phyloP scores from a whole-genome alignment of 2,329 filamentous ascomycete species.

The Phaeosphaeria sp. region DNA sequence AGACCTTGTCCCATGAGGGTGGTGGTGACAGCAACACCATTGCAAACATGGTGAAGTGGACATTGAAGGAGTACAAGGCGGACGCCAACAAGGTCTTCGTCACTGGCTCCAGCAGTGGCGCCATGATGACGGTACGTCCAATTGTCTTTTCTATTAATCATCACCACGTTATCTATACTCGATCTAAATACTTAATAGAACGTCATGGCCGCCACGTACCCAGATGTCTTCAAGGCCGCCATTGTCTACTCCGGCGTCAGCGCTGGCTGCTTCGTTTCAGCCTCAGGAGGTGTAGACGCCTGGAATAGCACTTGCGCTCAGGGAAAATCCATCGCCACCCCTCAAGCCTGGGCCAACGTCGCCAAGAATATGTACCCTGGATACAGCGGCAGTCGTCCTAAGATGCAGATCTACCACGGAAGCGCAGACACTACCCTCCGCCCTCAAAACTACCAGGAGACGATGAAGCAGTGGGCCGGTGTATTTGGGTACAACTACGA shows the following conservation, averaged over 20 bases:
- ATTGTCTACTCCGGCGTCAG: conserved; percentile 62
- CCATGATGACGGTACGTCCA: conserved; percentile 60
- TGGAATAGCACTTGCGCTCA: conserved; percentile 63
- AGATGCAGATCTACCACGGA: conserved; percentile 67
- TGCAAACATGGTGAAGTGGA: conserved; percentile 66
- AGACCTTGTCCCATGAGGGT: conserved; percentile 62
- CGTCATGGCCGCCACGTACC: conserved; percentile 60
- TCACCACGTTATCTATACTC: too few relatives aligned
- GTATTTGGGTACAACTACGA: conserved; percentile 43
- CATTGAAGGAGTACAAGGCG: conserved; percentile 59
- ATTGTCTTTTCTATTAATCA: too few relatives aligned
- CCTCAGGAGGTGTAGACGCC: conserved; percentile 50
- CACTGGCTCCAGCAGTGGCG: conserved; percentile 62
- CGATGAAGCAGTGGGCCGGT: conserved; percentile 46
- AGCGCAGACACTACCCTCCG: conserved; percentile 58
- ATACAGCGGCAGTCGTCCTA: conserved; percentile 59
- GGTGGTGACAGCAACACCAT: conserved; percentile 65
- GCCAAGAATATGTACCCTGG: conserved; percentile 58
- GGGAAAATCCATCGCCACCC: conserved; percentile 55
- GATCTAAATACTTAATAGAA: conserved; percentile 37
- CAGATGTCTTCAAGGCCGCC: conserved; percentile 61
- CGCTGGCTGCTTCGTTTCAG: conserved; percentile 61
- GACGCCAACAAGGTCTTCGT: conserved; percentile 62
- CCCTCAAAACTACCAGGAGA: conserved; percentile 64
- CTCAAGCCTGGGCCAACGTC: conserved; percentile 57